Base-by-base conservation (phyloP, 1,284 basidiomycete genomes). In the Boletus smithii region DNA sequence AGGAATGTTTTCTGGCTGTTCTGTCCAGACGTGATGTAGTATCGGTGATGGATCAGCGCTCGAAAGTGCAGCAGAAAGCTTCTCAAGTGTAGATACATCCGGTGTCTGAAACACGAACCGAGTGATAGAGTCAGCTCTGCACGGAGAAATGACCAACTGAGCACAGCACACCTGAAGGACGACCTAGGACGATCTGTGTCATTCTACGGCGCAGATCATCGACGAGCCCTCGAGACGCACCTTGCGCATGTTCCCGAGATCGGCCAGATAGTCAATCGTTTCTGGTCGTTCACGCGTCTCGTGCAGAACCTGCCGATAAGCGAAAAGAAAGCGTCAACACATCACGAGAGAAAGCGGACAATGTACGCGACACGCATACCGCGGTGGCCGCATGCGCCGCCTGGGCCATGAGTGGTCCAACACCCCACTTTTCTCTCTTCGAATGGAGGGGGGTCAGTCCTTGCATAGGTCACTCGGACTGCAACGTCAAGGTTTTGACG, bases 401-500 rank as follows among this genome's bases (percentile, higher is more conserved):
- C 53, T 80, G 77, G 0, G 75, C 74, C 74, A 80, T 77, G 47
- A 80, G 67, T 4, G 77, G 75, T 3, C 79, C 77, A n/a, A 72
- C 63, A 4, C 73, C 71, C 79, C 79, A 80, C 14, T 67, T 70
- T 46, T 71, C 69, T 31, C 62, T 61, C 73, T 76, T 48, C 42
- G 29, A 1, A 27, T 5, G 6, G 7, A 22, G 30, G 39, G 11
- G 11, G 16, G 18, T 57, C 35, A 54, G 42, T 33, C 22, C 26
- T 40, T 47, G 7, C n/a, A 18, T 8, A 8, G 14, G 14, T 33
- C 33, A 18, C 13, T 24, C 30, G 7, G 13, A 30, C 5, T 18
- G 22, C n/a, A 14, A 10, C 7, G 10, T 42, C 10, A 13, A 23
- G 18, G 8, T 26, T 17, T 8, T 14, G 8, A 32, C 8, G n/a